These are phyloP conservation scores for Nidularia sp. DNA, from an alignment of 768 basidiomycete genomes.

Conservation along the genomic window DNA sequence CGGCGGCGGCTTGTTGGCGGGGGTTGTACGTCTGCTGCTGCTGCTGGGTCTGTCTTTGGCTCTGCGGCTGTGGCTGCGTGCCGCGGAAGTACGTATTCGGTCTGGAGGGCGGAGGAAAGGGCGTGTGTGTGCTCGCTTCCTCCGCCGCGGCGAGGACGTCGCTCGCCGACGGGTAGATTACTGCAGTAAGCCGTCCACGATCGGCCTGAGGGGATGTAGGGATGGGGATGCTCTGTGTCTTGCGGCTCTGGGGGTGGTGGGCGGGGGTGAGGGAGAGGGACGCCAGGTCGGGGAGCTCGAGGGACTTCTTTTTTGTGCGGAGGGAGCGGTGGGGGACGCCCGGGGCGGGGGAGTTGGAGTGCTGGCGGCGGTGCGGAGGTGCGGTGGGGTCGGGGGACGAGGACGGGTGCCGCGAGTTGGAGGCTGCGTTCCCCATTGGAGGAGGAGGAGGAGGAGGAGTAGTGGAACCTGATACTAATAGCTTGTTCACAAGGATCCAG, in stretches of 20 bases:
- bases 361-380: slow-evolving; percentile 7
- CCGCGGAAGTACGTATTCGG: slow-evolving; percentile 8
- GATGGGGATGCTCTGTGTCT: slow-evolving; percentile 36
- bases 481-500: too few relatives aligned
- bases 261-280: slow-evolving; percentile 23
- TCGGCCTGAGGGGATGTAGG: slow-evolving; percentile 15
- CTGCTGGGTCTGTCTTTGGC: background rate
- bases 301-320: slow-evolving; percentile 64
- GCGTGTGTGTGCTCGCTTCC: background rate
- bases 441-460: background rate
- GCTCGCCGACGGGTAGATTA: background rate
- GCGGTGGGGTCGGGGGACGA: background rate
- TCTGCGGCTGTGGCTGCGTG: background rate
- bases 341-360: slow-evolving; percentile 36
- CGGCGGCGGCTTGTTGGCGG: slow-evolving; percentile 25
- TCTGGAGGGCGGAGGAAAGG: slow-evolving; percentile 21
- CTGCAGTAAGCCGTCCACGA: background rate
- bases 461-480: background rate
- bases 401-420: slow-evolving; percentile 3
- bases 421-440: slow-evolving; percentile 9
- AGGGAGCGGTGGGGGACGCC: slow-evolving; percentile 54
- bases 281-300: slow-evolving; percentile 72
- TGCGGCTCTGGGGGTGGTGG: slow-evolving; percentile 7
- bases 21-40: slow-evolving; percentile 4
- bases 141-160: background rate